These are phyloP conservation scores for Trifolium dubium DNA, from an alignment of 306 rosid genomes.

Conservation along the genomic window DNA sequence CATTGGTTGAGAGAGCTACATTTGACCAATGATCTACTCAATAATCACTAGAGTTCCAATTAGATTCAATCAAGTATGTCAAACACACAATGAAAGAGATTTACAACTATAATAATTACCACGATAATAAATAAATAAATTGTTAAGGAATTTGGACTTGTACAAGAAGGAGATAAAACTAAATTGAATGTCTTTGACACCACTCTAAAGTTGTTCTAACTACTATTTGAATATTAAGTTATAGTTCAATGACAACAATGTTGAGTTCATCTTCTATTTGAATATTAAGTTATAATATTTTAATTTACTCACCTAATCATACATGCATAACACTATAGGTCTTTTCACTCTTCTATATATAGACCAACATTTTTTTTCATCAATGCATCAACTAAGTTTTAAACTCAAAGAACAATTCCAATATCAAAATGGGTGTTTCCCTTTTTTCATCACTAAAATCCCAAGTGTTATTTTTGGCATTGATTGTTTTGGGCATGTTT, in stretches of 20 bases:
- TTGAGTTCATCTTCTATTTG: slow-evolving; percentile 28
- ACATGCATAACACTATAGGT: slow-evolving; percentile 11
- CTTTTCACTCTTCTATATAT: slow-evolving; percentile 38
- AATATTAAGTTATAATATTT: slow-evolving; percentile 2
- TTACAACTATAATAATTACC: background rate
- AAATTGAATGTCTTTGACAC: slow-evolving; percentile 65
- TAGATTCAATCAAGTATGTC: background rate
- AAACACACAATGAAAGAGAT: background rate
- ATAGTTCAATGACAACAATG: slow-evolving; percentile 18
- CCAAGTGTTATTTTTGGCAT: slow-evolving; percentile 38
- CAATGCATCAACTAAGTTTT: slow-evolving; percentile 28
- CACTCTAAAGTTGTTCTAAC: slow-evolving; percentile 71
- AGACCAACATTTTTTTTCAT: slow-evolving; percentile 3
- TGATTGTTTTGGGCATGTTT: slow-evolving; percentile 33
- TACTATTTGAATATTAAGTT: too few species aligned
- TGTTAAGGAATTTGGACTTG: slow-evolving; percentile 46
- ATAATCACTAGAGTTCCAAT: background rate
- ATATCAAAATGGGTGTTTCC: slow-evolving; percentile 47
- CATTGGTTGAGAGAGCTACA: slow-evolving; percentile 25
- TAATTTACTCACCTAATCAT: background rate
- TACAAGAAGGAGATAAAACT: slow-evolving; percentile 54
- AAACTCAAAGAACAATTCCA: background rate
- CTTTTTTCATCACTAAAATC: background rate
- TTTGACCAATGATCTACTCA: slow-evolving; percentile 8
- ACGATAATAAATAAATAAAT: background rate